A percentile compares a stretch with the other conserved stretches of the same genome.
Evolutionary conservation across 2,329 filamentous ascomycete species (phyloP).

Genomic region (Graphium sp.): DNA sequence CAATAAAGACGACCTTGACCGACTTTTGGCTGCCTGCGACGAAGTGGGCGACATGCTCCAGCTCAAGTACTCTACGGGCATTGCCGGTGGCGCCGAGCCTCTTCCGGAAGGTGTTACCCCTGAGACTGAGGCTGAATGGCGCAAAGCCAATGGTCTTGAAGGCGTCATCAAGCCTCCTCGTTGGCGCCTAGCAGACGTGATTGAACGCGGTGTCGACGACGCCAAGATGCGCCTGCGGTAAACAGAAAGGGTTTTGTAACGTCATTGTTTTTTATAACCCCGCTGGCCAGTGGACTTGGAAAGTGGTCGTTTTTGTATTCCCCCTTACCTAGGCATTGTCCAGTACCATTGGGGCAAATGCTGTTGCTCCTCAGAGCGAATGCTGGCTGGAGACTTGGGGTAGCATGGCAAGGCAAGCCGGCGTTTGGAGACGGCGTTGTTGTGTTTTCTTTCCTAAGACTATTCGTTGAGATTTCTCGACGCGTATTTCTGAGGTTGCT

Average conservation of each 20-base stretch:
- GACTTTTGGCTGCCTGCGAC: slow-evolving; percentile 75
- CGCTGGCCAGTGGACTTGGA: too few species aligned
- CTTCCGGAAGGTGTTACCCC: slow-evolving; percentile 54
- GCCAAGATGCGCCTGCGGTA: slow-evolving; percentile 57
- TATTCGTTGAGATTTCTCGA: too few species aligned
- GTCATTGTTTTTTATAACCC: not conserved
- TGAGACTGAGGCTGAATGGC: slow-evolving; percentile 56
- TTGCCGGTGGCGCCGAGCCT: slow-evolving; percentile 73
- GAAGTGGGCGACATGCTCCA: slow-evolving; percentile 85
- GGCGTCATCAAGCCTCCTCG: slow-evolving; percentile 62
- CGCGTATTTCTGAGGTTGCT: too few species aligned
- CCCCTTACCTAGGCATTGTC: too few species aligned
- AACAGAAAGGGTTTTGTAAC: slow-evolving; percentile 6
- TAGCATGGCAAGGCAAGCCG: too few species aligned
- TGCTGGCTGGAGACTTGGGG: too few species aligned
- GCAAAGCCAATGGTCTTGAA: slow-evolving; percentile 43
- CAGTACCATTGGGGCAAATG: too few species aligned
- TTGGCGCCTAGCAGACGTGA: slow-evolving; percentile 73
- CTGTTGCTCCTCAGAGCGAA: too few species aligned
- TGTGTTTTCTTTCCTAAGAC: too few species aligned
- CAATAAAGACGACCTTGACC: slow-evolving; percentile 95
- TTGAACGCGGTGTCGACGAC: slow-evolving; percentile 59
- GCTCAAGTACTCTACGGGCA: slow-evolving; percentile 91
- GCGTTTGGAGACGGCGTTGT: too few species aligned
- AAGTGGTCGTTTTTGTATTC: too few species aligned